Evolutionary conservation across 495 filamentous ascomycete species (phyloP).

Genomic region (Aspergillus indologenus): DNA sequence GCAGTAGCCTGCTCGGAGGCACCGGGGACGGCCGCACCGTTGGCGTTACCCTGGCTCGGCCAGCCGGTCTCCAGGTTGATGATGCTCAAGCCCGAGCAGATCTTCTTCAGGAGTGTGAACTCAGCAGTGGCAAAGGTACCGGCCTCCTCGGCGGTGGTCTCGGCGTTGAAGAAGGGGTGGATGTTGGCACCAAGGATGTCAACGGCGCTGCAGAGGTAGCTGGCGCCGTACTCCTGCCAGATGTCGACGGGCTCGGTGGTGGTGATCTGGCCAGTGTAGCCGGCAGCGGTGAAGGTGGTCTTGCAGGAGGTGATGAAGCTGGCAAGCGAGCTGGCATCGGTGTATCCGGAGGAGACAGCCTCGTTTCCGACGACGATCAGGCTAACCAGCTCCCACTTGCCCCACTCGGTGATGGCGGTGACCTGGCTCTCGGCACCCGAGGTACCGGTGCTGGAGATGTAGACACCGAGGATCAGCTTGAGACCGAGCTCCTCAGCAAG

Average conservation of each 20-base stretch:
- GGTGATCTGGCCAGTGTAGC: slow-evolving; percentile 74
- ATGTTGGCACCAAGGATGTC: slow-evolving; percentile 82
- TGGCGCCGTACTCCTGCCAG: slow-evolving; percentile 52
- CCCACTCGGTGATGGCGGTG: slow-evolving; percentile 66
- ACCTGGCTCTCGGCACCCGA: slow-evolving; percentile 65
- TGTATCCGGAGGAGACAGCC: slow-evolving; percentile 69
- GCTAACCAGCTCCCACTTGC: slow-evolving; percentile 68
- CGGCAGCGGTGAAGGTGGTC: slow-evolving; percentile 47
- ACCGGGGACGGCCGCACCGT: slow-evolving; percentile 70
- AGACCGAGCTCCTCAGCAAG: slow-evolving; percentile 61
- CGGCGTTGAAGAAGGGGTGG: slow-evolving; percentile 89
- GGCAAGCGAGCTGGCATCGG: slow-evolving; percentile 58
- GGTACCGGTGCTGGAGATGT: slow-evolving; percentile 64
- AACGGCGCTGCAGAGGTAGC: slow-evolving; percentile 62
- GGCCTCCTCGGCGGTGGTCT: slow-evolving; percentile 56
- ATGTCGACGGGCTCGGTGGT: slow-evolving; percentile 82
- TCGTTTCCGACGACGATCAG: slow-evolving; percentile 90
- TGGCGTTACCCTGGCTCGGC: slow-evolving; percentile 67
- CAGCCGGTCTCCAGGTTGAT: slow-evolving; percentile 90
- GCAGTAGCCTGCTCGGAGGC: slow-evolving; percentile 65
- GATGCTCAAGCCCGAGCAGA: slow-evolving; percentile 64
- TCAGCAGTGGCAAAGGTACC: slow-evolving; percentile 69
- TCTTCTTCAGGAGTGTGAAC: slow-evolving; percentile 58
- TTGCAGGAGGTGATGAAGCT: slow-evolving; percentile 61
- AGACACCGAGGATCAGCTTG: slow-evolving; percentile 82